Percentiles rank a stretch among this genome's conserved stretches.
Conservation (phyloP, 2,329 filamentous ascomycete genomes). For the Stenocarpella maydis region DNA sequence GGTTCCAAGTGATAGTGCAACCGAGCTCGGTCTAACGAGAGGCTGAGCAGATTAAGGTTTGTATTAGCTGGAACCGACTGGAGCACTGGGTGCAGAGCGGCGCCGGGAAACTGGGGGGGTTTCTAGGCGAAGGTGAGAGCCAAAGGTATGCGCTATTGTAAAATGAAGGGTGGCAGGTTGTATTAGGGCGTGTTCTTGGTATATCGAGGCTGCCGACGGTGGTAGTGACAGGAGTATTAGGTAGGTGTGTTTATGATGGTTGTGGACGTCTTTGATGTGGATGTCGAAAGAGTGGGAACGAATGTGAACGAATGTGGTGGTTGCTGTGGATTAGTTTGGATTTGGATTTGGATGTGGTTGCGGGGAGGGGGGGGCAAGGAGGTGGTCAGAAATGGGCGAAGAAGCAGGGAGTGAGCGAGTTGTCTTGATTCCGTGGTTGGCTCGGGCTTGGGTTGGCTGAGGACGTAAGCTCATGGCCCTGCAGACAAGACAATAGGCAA, state of each 20-base stretch:
- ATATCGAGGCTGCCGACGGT: conserved; percentile 6
- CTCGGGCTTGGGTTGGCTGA: no score
- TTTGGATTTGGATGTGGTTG: conserved; percentile 2
- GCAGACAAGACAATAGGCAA: conserved; percentile 26
- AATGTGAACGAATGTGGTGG: conserved; percentile 1
- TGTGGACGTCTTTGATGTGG: neutral
- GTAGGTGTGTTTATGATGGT: no score
- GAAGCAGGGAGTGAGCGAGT: neutral
- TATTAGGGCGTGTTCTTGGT: conserved; percentile 20
- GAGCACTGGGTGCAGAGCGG: conserved; percentile 14
- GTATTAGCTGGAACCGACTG: conserved; percentile 32
- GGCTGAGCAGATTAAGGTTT: conserved; percentile 36
- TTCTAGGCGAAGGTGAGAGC: conserved; percentile 11
- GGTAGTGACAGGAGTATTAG: neutral
- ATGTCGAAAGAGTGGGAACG: conserved; percentile 11
- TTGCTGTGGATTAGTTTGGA: neutral
- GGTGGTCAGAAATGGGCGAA: conserved; percentile 16
- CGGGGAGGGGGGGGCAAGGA: neutral
- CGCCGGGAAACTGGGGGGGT: conserved; percentile 11
- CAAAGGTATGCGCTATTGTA: conserved; percentile 10
- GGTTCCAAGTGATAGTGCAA: conserved; percentile 33
- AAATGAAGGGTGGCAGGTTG: conserved; percentile 25
- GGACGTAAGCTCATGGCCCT: conserved; percentile 19
- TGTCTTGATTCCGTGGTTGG: neutral
- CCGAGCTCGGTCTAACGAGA: conserved; percentile 35